Evolutionary conservation across 495 filamentous ascomycete genomes (phyloP).

Genomic region (Aspergillus biplanus): DNA sequence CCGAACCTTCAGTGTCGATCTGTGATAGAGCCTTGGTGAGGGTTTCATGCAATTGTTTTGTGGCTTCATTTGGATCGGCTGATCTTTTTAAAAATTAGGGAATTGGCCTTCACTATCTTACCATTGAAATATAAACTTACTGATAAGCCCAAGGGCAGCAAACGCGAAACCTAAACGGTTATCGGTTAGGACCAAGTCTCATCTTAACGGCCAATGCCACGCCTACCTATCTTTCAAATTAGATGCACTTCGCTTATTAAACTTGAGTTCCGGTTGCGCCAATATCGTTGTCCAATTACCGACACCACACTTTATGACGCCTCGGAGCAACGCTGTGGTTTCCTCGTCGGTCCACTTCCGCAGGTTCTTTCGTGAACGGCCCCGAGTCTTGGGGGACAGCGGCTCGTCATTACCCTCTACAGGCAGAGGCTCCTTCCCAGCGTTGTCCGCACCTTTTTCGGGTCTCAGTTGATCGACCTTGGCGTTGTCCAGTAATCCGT

Average conservation of each 20-base stretch:
- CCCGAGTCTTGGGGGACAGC: slow-evolving; percentile 45
- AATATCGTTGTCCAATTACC: slow-evolving; percentile 88
- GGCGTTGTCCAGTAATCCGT: slow-evolving; percentile 15
- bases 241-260: slow-evolving; percentile 74
- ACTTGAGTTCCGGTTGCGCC: slow-evolving; percentile 71
- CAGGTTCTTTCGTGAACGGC: slow-evolving; percentile 50
- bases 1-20: slow-evolving; percentile 34
- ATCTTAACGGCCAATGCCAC: neutral
- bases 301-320: slow-evolving; percentile 79
- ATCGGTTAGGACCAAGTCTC: slow-evolving; percentile 8
- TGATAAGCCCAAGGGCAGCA: slow-evolving; percentile 67
- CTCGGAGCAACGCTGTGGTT: slow-evolving; percentile 73
- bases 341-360: slow-evolving; percentile 85
- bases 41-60: slow-evolving; percentile 43
- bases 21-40: slow-evolving; percentile 44
- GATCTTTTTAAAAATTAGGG: slow-evolving; percentile 30
- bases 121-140: slow-evolving; percentile 27
- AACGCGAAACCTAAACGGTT: slow-evolving; percentile 42
- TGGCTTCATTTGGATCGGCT: slow-evolving; percentile 52
- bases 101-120: neutral
- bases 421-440: slow-evolving; percentile 10
- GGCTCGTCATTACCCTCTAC: slow-evolving; percentile 33
- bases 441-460: neutral
- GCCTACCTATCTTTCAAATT: slow-evolving; percentile 81
- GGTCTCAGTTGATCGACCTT: slow-evolving; percentile 5